Percentiles rank a stretch among this genome's conserved stretches.
phyloP scores from a whole-genome alignment of 2,329 filamentous ascomycete genomes.

The Huntiella decipiens region DNA sequence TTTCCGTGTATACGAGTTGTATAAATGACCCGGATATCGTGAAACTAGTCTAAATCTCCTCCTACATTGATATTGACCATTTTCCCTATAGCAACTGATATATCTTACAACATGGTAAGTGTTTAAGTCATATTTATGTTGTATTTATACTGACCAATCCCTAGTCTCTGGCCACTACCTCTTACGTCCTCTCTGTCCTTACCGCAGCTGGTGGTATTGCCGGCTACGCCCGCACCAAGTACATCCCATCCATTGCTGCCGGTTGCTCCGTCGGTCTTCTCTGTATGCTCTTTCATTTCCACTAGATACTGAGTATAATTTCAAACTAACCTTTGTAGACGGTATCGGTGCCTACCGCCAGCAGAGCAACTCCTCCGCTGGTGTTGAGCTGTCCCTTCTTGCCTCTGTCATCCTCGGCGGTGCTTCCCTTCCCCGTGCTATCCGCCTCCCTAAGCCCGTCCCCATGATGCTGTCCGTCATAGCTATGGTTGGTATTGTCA shows the following conservation, averaged over 20 bases:
- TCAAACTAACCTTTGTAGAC: slow-evolving; percentile 25
- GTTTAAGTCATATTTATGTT: background rate
- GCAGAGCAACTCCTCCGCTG: slow-evolving; percentile 55
- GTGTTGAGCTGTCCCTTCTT: slow-evolving; percentile 72
- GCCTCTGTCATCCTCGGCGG: slow-evolving; percentile 74
- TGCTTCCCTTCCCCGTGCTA: slow-evolving; percentile 67
- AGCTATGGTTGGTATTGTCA: slow-evolving; percentile 57
- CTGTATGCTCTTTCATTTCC: slow-evolving; percentile 25
- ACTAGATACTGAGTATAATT: background rate
- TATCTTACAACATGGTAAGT: slow-evolving; percentile 6
- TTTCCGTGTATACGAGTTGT: too few relatives aligned
- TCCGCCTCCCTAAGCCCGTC: slow-evolving; percentile 68
- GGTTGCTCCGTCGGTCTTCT: slow-evolving; percentile 61
- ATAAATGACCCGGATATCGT: background rate
- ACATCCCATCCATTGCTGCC: slow-evolving; percentile 68
- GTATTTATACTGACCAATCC: too few relatives aligned
- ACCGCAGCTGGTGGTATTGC: slow-evolving; percentile 75
- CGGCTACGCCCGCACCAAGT: slow-evolving; percentile 71
- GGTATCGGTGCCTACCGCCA: slow-evolving; percentile 67
- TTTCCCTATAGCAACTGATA: background rate
- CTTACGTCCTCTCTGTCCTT: slow-evolving; percentile 59
- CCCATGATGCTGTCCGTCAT: slow-evolving; percentile 62
- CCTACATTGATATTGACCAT: background rate
- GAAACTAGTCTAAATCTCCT: background rate
- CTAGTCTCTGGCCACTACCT: slow-evolving; percentile 28